Evolutionary conservation across 2,329 filamentous ascomycete genomes (phyloP), one percentile per base, ranked within the genome.

Genomic region (Nakataea oryzae): DNA sequence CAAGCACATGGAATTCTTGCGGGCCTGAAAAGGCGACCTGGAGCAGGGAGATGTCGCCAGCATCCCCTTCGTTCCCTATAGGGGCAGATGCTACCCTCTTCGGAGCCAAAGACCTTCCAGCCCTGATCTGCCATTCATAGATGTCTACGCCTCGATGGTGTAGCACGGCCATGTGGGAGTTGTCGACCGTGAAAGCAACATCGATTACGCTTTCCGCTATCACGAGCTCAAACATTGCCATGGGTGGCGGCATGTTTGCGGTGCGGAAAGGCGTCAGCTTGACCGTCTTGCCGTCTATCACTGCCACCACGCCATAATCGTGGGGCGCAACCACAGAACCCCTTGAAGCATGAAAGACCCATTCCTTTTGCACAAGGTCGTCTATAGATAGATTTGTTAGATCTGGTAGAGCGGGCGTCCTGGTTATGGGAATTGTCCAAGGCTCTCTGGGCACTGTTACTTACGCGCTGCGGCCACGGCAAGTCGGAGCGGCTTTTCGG

Each of bases 181-280:
- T 86, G 58, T 81, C 80, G 17, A 78, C 79, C 59, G 85, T 88
- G 66, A 97, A 86, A 0, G 88, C 85, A 60, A 95, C 85, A 74
- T 97, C 92, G 24, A 90, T 76, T 3, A 86, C 81, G 61, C 87
- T 86, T 0, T 81, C 81, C 17, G 83, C 77, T 30, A 89, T 74
- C 14, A 77, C 69, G 24, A 97, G 69, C 63, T 96, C 90, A 66
- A 89, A 89, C 65, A 93, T 81, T 21, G 91, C 86, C 92, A 97
- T 97, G 0, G 95, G 95, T 30, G 95, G 95, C 28, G 95, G 95
- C 3, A 97, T 81, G 69, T 95, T 96, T 14, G 91, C 89, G 59
- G 87, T 82, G 65, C 90, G 83, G 66, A 99, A 82, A 0, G 95
- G 91, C 0, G 95, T 97, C 57, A 97, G 74, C 71, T 96, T 96